Evolutionary conservation across 2,329 filamentous ascomycete genomes (phyloP).

Genomic region (Colletotrichum neosansevieriae): DNA sequence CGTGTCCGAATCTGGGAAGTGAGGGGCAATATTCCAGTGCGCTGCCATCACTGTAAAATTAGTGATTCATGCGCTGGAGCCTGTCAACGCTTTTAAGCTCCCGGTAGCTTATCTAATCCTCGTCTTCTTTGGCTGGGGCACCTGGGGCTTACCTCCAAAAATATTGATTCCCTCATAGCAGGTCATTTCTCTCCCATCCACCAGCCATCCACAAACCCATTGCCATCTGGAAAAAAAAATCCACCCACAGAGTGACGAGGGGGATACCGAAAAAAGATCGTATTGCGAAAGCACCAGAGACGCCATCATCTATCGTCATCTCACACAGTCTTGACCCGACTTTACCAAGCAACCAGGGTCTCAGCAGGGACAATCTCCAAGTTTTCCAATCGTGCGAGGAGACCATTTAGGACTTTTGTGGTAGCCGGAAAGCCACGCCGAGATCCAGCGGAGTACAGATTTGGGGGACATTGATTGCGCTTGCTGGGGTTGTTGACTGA

Average conservation of each 20-base stretch:
- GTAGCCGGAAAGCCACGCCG: not conserved
- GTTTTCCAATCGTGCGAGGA: slow-evolving; percentile 4
- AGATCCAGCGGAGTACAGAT: slow-evolving; percentile 25
- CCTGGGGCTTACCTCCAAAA: slow-evolving; percentile 27
- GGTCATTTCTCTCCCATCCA: slow-evolving; percentile 36
- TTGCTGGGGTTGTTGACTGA: slow-evolving; percentile 17
- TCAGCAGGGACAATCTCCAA: slow-evolving; percentile 19
- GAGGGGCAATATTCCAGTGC: slow-evolving; percentile 32
- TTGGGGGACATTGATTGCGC: slow-evolving; percentile 20
- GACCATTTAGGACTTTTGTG: slow-evolving; percentile 17
- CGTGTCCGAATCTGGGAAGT: slow-evolving; percentile 28
- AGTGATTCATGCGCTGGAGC: slow-evolving; percentile 32
- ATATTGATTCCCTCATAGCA: slow-evolving; percentile 34
- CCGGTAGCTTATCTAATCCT: slow-evolving; percentile 39
- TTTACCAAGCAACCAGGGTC: slow-evolving; percentile 27
- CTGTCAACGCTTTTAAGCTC: not conserved
- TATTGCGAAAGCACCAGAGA: slow-evolving; percentile 20
- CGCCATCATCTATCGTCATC: slow-evolving; percentile 16
- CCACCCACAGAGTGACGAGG: not conserved
- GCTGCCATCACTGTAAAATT: slow-evolving; percentile 30
- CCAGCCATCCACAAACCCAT: slow-evolving; percentile 32
- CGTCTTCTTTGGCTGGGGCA: slow-evolving; percentile 20
- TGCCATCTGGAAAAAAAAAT: slow-evolving; percentile 3
- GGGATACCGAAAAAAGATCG: slow-evolving; percentile 15
- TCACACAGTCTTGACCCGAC: slow-evolving; percentile 16